Base-by-base conservation (phyloP, 2,329 filamentous ascomycete species). In the Zasmidium angulare region DNA sequence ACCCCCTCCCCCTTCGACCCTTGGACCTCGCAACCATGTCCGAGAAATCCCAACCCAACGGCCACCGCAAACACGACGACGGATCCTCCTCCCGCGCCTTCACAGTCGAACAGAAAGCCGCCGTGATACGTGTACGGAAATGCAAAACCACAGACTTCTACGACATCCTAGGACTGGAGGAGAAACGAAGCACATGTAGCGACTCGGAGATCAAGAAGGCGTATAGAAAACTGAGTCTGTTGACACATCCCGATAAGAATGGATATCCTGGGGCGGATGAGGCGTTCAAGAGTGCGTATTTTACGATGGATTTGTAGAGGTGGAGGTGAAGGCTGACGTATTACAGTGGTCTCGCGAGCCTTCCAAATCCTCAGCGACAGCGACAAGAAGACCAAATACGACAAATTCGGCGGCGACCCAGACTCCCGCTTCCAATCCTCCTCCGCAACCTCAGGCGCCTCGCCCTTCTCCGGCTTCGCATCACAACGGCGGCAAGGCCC, bases 191-290 rank as follows among this genome's bases (percentile, higher is more conserved):
- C 58, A 84, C 86, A 20, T 88, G 85, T 70, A 86, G 86, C 51
- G 93, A 98, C 68, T 77, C 82, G 63, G 93, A 98, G 71, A 92
- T 99, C 74, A 99, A 98, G 77, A 98, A 98, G 81, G 93, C 95
- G 6, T 99, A 99, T 78, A 86, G 93, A 72, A 98, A 96, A 79
- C 84, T 96, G 74, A 95, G 90, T 73, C 80, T 99, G 70, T 82
- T 98, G 72, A 99, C 95, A 60, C 95, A 99, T 81, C 95, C 95
- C 64, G 95, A 99, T 81, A 99, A 99, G 82, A 99, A 99, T 82
- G 93, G 93, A 53, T 93, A 97, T 75, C 88, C 93, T 40, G 87
- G 96, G 61, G 93, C 95, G 56, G 95, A 97, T 74, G 95, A 99
- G 79, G 95, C 95, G 29, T 99, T 99, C 81, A 99, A 99, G 81